Evolutionary conservation across 768 basidiomycete genomes (phyloP), one percentile per base, ranked within the genome.

Genomic region (Collybia nuda): DNA sequence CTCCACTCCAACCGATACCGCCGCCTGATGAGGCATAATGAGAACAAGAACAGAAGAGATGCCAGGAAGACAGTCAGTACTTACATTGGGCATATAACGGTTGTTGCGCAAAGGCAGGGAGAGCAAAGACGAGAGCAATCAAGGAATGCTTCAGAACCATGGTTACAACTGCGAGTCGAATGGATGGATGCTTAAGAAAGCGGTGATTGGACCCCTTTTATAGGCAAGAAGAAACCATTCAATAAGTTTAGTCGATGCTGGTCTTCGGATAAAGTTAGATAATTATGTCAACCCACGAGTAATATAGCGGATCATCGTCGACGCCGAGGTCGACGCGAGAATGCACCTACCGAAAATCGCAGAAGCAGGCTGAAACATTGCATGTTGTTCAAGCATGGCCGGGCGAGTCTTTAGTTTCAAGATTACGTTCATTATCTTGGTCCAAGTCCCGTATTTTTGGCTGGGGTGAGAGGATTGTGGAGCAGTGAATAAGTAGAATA

Each of bases 1-100:
- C 52, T 15, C 72, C 73, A 40, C 56, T 62, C 68, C 69, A 75
- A 2, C 67, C 66, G 15, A 59, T 59, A 23, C 72, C 72, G 51
- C 72, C 71, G 46, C 71, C 69, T 71, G 48, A 19, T 39, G 22
- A 47, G 32, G 9, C 14, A 11, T 19, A 22, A 43, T 19, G 47
- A 42, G 24, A 14, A 44, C n/a, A 26, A 9, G 14, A 4, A 24
- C 19, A 4, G 21, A 4, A 24, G 19, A 4, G 21, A 35, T 22
- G 14, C 40, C 17, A 48, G 9, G 8, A 19, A 7, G 21, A 6
- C 6, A 28, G 26, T 3, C 14, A 19, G 6, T 8, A 53, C 64
- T 28, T 54, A 70, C 69, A 70, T 53, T 70, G 69, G 5, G 57
- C 60, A 45, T 60, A 66, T 4, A 61, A 36, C 21, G 60, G 62